Percentiles rank a stretch among this genome's conserved stretches.
These are phyloP conservation scores for Elasticomyces elasticus DNA, from an alignment of 495 filamentous ascomycete species.

Conservation along the genomic window DNA sequence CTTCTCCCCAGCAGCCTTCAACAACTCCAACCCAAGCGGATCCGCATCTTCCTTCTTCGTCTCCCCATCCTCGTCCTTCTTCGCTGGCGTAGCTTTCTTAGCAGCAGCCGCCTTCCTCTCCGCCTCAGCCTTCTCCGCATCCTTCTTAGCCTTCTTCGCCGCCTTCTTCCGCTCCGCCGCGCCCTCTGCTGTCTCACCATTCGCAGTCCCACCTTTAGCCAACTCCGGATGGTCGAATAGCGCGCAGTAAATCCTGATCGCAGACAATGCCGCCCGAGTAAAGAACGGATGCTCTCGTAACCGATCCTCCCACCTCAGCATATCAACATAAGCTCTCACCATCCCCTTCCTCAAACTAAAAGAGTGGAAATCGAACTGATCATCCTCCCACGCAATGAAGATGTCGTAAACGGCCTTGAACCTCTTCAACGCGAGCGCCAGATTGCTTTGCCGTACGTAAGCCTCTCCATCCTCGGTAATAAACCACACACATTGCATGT, in stretches of 20 bases:
- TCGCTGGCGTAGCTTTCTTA: constrained; percentile 37
- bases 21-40: constrained; percentile 67
- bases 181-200: constrained; percentile 46
- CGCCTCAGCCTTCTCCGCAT: constrained; percentile 74
- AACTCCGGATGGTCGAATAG: constrained; percentile 68
- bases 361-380: constrained; percentile 97
- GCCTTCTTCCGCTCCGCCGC: constrained; percentile 80
- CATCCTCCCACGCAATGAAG: constrained; percentile 94
- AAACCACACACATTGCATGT: constrained; percentile 99
- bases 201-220: constrained; percentile 45
- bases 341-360: constrained; percentile 94
- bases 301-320: constrained; percentile 91
- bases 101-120: constrained; percentile 72
- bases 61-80: constrained; percentile 40
- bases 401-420: constrained; percentile 79
- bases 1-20: constrained; percentile 56
- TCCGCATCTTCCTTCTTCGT: constrained; percentile 77
- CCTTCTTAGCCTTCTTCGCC: constrained; percentile 88
- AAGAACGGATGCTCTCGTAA: constrained; percentile 90
- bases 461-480: constrained; percentile 90
- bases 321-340: constrained; percentile 87
- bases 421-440: constrained; percentile 81
- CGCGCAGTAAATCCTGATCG: constrained; percentile 67
- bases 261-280: constrained; percentile 70
- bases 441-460: constrained; percentile 70